Evolutionary conservation across 2,329 filamentous ascomycete genomes (phyloP).

Genomic region (Stagonosporopsis vannaccii): DNA sequence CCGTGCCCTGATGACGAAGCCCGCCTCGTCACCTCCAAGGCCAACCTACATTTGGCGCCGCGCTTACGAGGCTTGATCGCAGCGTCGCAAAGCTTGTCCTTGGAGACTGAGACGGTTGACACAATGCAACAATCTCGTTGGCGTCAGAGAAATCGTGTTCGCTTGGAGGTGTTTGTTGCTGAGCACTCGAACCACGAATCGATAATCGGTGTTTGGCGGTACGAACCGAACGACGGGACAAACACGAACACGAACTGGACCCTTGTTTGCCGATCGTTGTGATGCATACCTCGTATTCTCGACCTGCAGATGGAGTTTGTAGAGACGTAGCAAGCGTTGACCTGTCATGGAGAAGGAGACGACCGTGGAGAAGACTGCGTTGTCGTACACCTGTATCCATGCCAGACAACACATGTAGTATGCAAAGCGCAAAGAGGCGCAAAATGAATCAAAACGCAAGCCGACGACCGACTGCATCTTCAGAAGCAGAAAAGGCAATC

Average conservation of each 20-base stretch:
- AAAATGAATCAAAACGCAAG: too few species aligned
- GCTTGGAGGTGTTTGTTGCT: neutral
- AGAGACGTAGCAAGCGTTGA: too few species aligned
- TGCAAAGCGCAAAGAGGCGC: too few species aligned
- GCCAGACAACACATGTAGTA: too few species aligned
- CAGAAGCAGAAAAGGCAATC: too few species aligned
- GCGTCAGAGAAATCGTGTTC: neutral
- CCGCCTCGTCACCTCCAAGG: slow-evolving; percentile 4
- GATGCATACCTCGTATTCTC: too few species aligned
- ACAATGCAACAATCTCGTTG: neutral
- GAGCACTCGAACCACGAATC: neutral
- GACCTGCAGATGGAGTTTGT: too few species aligned
- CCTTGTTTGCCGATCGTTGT: too few species aligned
- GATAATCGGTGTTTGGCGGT: neutral
- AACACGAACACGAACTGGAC: neutral
- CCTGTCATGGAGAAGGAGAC: too few species aligned
- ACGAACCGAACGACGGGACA: neutral
- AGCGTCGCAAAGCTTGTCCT: slow-evolving; percentile 1
- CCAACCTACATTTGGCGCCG: neutral
- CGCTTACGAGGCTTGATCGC: slow-evolving; percentile 13
- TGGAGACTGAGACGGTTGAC: neutral
- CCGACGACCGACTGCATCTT: too few species aligned
- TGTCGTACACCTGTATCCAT: too few species aligned
- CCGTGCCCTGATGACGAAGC: slow-evolving; percentile 12
- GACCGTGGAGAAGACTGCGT: too few species aligned